Percentiles rank a stretch among this genome's conserved stretches.
phyloP scores from a whole-genome alignment of 1,284 basidiomycete species.

The Malassezia slooffiae region DNA sequence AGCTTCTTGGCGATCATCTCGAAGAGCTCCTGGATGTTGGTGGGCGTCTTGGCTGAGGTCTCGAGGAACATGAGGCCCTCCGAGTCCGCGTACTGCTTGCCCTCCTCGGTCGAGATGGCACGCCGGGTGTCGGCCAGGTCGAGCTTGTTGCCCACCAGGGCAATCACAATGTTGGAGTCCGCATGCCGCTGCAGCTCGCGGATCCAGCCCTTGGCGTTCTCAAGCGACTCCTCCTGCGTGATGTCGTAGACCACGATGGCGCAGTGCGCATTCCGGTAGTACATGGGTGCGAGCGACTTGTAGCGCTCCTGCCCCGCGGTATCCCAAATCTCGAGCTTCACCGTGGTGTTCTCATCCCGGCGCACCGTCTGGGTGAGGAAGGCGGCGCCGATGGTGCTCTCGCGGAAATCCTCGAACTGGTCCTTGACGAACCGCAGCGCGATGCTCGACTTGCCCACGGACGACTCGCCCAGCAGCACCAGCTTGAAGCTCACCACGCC shows the following conservation, averaged over 20 bases:
- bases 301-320: slow-evolving; percentile 87
- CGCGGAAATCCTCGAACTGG: slow-evolving; percentile 94
- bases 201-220: slow-evolving; percentile 95
- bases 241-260: slow-evolving; percentile 45
- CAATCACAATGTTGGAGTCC: slow-evolving; percentile 71
- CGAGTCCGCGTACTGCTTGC: slow-evolving; percentile 83
- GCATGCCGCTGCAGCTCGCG: slow-evolving; percentile 92
- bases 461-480: slow-evolving; percentile 85
- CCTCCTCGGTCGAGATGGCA: slow-evolving; percentile 48
- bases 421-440: slow-evolving; percentile 92
- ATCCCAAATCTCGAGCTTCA: slow-evolving; percentile 94
- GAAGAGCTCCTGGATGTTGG: slow-evolving; percentile 67
- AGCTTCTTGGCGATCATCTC: slow-evolving; percentile 41
- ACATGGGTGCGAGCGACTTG: slow-evolving; percentile 46
- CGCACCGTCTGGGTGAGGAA: slow-evolving; percentile 92
- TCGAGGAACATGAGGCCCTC: slow-evolving; percentile 92
- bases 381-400: slow-evolving; percentile 55
- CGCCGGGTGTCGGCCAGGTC: slow-evolving; percentile 60
- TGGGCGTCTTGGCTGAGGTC: slow-evolving; percentile 86
- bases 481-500: slow-evolving; percentile 55
- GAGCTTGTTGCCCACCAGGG: slow-evolving; percentile 87
- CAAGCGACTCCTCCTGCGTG: slow-evolving; percentile 55
- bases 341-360: slow-evolving; percentile 73
- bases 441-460: slow-evolving; percentile 91
- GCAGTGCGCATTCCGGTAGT: slow-evolving; percentile 46